phyloP scores from a whole-genome alignment of 495 filamentous ascomycete species.

The Penicillium lagena region DNA sequence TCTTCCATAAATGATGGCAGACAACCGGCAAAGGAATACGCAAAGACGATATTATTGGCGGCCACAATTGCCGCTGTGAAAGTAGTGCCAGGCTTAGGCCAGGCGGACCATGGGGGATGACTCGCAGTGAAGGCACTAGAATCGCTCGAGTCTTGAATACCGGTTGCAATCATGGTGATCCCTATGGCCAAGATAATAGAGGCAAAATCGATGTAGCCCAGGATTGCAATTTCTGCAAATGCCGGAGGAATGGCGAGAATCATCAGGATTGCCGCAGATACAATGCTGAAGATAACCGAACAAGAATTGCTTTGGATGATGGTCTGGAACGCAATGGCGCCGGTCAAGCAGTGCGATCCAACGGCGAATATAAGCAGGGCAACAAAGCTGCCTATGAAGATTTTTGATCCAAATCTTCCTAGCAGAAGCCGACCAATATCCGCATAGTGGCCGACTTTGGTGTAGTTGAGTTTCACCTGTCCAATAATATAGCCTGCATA shows the following conservation, averaged over 20 bases:
- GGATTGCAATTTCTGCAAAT: constrained; percentile 50
- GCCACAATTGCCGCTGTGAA: constrained; percentile 47
- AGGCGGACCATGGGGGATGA: constrained; percentile 28
- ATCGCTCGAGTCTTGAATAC: constrained; percentile 32
- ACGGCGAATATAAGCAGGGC: constrained; percentile 57
- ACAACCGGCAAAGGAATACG: constrained; percentile 56
- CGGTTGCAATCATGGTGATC: constrained; percentile 61
- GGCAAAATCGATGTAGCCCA: constrained; percentile 54
- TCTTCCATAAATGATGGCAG: constrained; percentile 70
- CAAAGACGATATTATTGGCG: constrained; percentile 66
- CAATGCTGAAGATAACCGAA: constrained; percentile 55
- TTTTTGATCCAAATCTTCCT: constrained; percentile 41
- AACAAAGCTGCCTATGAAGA: constrained; percentile 46
- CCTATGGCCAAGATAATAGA: constrained; percentile 61
- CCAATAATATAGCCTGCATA: constrained; percentile 70
- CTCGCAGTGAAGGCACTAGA: constrained; percentile 24
- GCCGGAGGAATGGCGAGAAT: constrained; percentile 53
- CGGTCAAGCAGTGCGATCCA: constrained; percentile 64
- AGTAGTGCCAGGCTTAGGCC: constrained; percentile 23
- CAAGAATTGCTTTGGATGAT: constrained; percentile 55
- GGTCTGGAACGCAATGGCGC: constrained; percentile 60
- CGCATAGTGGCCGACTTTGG: constrained; percentile 57
- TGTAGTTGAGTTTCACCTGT: constrained; percentile 62
- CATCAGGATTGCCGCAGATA: constrained; percentile 57
- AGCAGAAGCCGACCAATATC: constrained; percentile 61